Percentiles rank a stretch among this genome's conserved stretches.
Evolutionary conservation across 768 basidiomycete genomes (phyloP).

Genomic region (Phylloporus sp.): DNA sequence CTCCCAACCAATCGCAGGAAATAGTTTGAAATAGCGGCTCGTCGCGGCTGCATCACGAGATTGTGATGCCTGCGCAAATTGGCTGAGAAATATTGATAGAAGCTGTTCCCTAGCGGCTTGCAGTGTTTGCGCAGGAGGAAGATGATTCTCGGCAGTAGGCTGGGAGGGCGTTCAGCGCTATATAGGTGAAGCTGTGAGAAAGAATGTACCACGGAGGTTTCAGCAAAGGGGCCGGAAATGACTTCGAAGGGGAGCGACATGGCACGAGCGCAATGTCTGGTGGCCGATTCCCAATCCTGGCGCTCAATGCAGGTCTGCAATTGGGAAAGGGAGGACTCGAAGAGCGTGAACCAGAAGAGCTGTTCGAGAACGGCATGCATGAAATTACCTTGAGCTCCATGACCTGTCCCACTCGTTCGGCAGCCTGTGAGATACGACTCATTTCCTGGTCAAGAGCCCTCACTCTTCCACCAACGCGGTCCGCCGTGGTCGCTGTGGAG

Average conservation of each 20-base stretch:
- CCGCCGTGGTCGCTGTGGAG: conserved; percentile 71
- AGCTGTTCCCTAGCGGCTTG: conserved; percentile 69
- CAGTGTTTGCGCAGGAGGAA: conserved; percentile 82
- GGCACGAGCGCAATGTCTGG: conserved; percentile 84
- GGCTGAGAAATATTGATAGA: conserved; percentile 67
- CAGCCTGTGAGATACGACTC: conserved; percentile 80
- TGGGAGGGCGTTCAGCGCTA: conserved; percentile 28
- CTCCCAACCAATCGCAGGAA: conserved; percentile 94
- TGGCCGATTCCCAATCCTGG: conserved; percentile 94
- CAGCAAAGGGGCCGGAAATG: conserved; percentile 79
- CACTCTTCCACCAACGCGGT: conserved; percentile 90
- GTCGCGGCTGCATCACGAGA: conserved; percentile 81
- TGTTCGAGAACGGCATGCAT: conserved; percentile 18
- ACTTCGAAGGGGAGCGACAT: conserved; percentile 80
- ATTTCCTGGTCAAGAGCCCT: conserved; percentile 89
- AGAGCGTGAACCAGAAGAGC: conserved; percentile 19
- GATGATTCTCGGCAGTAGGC: conserved; percentile 87
- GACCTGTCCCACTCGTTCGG: conserved; percentile 88
- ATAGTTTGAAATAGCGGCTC: conserved; percentile 94
- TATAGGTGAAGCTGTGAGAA: background rate
- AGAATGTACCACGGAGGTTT: conserved; percentile 73
- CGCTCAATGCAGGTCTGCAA: conserved; percentile 60
- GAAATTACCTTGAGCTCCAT: conserved; percentile 83
- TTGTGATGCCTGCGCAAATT: conserved; percentile 78
- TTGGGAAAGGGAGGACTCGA: conserved; percentile 58